These are phyloP conservation scores for Exophiala sp. DNA, from an alignment of 2,329 filamentous ascomycete genomes.

Conservation along the genomic window DNA sequence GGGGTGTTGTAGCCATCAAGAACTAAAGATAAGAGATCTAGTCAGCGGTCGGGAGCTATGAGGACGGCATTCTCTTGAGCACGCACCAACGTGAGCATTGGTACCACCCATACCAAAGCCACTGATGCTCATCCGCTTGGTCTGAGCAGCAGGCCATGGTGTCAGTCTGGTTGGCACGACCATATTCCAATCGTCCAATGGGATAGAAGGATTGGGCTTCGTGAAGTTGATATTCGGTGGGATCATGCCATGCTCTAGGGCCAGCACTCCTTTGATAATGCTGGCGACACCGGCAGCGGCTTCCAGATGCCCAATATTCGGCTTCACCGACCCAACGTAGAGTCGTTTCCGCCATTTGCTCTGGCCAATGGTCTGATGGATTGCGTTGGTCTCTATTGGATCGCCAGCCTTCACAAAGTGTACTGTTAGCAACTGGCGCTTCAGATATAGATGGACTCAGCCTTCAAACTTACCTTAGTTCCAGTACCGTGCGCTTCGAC, in stretches of 20 bases:
- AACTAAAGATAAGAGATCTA: too few relatives aligned
- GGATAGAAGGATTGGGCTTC: too few relatives aligned
- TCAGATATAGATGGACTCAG: too few relatives aligned
- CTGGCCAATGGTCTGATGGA: constrained; percentile 25
- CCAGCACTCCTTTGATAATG: constrained; percentile 34
- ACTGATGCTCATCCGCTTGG: constrained; percentile 32
- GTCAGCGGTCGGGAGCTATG: too few relatives aligned
- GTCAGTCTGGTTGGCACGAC: neutral
- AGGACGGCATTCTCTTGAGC: too few relatives aligned
- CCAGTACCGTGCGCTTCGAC: too few relatives aligned
- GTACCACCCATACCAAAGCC: constrained; percentile 36
- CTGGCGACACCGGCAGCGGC: constrained; percentile 29
- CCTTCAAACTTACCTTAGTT: too few relatives aligned
- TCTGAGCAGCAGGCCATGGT: constrained; percentile 15
- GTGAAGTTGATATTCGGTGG: constrained; percentile 20
- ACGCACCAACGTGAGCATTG: constrained; percentile 37
- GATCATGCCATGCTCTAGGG: constrained; percentile 29
- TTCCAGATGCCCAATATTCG: constrained; percentile 34
- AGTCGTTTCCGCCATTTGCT: constrained; percentile 26
- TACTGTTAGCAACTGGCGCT: too few relatives aligned
- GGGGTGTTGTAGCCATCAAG: too few relatives aligned
- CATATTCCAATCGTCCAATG: neutral
- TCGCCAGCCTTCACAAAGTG: too few relatives aligned
- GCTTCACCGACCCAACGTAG: constrained; percentile 31
- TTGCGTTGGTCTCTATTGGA: constrained; percentile 26